Conservation (phyloP, 495 filamentous ascomycete genomes). For the Hyaloscypha hepaticicola region DNA sequence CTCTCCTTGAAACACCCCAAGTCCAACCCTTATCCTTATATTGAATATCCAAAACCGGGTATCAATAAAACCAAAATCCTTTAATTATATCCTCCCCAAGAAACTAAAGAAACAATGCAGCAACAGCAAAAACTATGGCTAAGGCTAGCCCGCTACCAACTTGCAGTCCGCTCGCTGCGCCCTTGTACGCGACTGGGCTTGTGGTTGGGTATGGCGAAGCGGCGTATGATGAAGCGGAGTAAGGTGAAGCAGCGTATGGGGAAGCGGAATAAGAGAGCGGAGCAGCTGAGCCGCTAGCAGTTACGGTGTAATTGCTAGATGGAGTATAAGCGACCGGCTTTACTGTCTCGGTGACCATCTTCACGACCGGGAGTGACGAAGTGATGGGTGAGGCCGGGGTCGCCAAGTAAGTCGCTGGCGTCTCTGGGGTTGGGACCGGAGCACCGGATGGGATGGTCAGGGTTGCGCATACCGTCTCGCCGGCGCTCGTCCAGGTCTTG, state of each 20-base stretch:
- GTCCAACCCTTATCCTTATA: too few species aligned
- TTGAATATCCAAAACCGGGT: too few species aligned
- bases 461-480: conserved; percentile 54
- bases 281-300: not conserved
- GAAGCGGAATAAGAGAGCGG: not conserved
- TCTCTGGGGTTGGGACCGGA: not conserved
- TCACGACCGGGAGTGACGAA: not conserved
- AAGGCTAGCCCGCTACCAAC: not conserved
- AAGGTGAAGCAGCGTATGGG: too few species aligned
- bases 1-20: too few species aligned
- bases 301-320: not conserved
- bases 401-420: not conserved
- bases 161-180: not conserved
- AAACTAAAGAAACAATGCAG: not conserved
- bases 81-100: not conserved
- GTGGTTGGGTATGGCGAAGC: not conserved
- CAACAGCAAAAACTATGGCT: not conserved
- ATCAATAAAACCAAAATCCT: too few species aligned
- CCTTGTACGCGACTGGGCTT: not conserved
- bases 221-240: too few species aligned
- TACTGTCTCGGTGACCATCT: not conserved
- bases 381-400: not conserved
- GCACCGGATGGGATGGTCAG: not conserved
- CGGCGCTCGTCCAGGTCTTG: conserved; percentile 47
- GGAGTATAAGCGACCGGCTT: not conserved